Evolutionary conservation across 352 stramenopile genomes (phyloP).

Genomic region (Elongisporangium anandrum): DNA sequence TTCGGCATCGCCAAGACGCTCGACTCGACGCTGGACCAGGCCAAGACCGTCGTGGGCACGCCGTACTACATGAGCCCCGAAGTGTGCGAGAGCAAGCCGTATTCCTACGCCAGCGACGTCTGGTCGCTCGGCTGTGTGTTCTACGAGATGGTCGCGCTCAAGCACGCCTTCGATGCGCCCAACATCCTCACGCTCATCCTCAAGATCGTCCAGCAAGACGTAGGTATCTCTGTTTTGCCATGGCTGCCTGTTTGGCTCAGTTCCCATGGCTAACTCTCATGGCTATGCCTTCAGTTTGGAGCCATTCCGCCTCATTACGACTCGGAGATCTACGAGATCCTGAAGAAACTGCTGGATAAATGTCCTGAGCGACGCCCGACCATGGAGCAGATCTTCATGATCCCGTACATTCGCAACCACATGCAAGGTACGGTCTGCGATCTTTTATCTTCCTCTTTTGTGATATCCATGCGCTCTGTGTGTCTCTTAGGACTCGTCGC

Average conservation of each 20-base stretch:
- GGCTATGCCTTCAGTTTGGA: constrained; percentile 23
- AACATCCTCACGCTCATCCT: constrained; percentile 83
- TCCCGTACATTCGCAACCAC: constrained; percentile 70
- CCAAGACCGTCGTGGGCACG: constrained; percentile 88
- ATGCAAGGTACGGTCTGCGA: constrained; percentile 37
- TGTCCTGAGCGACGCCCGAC: constrained; percentile 49
- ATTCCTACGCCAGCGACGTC: constrained; percentile 90
- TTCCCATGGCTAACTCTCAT: no score
- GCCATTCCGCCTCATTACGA: constrained; percentile 58
- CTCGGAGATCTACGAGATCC: constrained; percentile 42
- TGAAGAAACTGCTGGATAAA: constrained; percentile 62
- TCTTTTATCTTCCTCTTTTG: neutral
- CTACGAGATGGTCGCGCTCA: constrained; percentile 86
- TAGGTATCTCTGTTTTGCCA: constrained; percentile 11
- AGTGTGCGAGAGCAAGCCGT: constrained; percentile 90
- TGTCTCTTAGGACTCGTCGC: constrained; percentile 28
- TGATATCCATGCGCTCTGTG: neutral
- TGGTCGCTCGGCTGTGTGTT: constrained; percentile 91
- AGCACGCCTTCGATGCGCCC: constrained; percentile 80
- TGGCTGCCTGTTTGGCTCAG: neutral
- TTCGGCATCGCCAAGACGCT: constrained; percentile 91
- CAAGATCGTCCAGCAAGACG: constrained; percentile 82
- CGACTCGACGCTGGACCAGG: constrained; percentile 80
- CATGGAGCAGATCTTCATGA: constrained; percentile 73
- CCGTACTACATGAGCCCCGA: constrained; percentile 94